Conservation (phyloP, 257 asterid genomes). For the Handroanthus guayacan region DNA sequence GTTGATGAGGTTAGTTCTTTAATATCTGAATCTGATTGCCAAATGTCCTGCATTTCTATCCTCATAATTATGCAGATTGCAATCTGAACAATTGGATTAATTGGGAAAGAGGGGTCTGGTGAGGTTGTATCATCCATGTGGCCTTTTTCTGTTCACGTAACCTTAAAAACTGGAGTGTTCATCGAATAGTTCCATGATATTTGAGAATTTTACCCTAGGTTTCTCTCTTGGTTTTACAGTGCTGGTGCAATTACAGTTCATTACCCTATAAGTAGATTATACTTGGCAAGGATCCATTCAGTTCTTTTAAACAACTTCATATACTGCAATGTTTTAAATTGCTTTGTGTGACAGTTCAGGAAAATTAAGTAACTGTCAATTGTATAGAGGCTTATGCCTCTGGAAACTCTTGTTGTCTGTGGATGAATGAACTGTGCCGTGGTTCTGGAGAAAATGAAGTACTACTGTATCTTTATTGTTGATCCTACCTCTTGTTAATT, state of each 20-base stretch:
- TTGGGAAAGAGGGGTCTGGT: not conserved
- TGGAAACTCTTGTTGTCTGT: constrained; percentile 7
- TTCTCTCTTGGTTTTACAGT: not conserved
- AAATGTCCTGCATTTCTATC: constrained; percentile 6
- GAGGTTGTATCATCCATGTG: constrained; percentile 28
- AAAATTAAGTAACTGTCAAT: constrained; percentile 2
- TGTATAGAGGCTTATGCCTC: not conserved
- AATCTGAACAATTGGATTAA: constrained; percentile 2
- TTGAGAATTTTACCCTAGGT: too few relatives aligned
- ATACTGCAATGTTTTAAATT: not conserved
- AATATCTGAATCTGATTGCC: constrained; percentile 9
- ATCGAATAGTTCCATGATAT: too few relatives aligned
- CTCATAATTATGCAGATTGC: constrained; percentile 21
- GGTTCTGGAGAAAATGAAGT: constrained; percentile 21
- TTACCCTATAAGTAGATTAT: not conserved
- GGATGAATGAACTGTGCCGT: constrained; percentile 17
- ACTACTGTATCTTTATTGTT: not conserved
- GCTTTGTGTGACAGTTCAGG: not conserved
- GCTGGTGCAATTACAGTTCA: constrained; percentile 1
- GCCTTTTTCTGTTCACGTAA: not conserved
- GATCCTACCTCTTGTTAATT: not conserved
- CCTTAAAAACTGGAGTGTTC: not conserved
- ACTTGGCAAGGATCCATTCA: not conserved
- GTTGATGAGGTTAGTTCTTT: constrained; percentile 88
- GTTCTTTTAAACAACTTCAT: not conserved